Percentiles rank a stretch among this genome's conserved stretches.
These are phyloP conservation scores for Moesziomyces antarcticus DNA, from an alignment of 1,284 basidiomycete genomes.

Conservation along the genomic window DNA sequence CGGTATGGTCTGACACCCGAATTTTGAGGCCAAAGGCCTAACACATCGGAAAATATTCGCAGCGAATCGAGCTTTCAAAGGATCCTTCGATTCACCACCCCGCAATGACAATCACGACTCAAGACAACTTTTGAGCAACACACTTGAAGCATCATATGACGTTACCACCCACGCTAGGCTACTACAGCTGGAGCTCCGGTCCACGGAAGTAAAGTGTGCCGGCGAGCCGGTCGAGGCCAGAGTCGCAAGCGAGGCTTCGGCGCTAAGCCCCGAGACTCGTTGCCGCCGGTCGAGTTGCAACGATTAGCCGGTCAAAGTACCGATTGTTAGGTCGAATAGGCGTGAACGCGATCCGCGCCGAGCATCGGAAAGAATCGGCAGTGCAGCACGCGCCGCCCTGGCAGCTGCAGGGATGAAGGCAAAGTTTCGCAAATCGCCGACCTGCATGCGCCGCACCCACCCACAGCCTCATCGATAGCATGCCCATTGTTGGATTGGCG, in stretches of 20 bases:
- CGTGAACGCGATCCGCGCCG: background rate
- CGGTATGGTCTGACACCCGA: too few relatives aligned
- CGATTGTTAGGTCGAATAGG: too few relatives aligned
- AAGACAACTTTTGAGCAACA: too few relatives aligned
- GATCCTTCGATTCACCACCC: too few relatives aligned
- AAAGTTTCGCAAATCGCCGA: constrained; percentile 17
- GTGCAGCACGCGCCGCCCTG: background rate
- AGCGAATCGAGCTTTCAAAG: too few relatives aligned
- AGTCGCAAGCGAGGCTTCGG: background rate
- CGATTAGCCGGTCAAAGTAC: background rate
- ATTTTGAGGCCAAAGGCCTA: too few relatives aligned
- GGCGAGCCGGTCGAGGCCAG: background rate
- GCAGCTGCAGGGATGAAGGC: background rate
- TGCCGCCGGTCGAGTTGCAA: background rate
- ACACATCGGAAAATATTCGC: too few relatives aligned
- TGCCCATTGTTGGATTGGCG: too few relatives aligned
- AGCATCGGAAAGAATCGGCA: background rate
- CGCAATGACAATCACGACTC: too few relatives aligned
- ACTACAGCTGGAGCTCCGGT: background rate
- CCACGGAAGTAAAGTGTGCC: background rate
- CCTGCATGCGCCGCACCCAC: constrained; percentile 3
- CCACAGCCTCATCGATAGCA: background rate
- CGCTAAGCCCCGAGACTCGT: background rate
- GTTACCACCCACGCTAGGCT: background rate
- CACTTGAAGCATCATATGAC: too few relatives aligned